Conservation (phyloP, 1,139 yeast genomes). For the Blastobotrys capitulatus region DNA sequence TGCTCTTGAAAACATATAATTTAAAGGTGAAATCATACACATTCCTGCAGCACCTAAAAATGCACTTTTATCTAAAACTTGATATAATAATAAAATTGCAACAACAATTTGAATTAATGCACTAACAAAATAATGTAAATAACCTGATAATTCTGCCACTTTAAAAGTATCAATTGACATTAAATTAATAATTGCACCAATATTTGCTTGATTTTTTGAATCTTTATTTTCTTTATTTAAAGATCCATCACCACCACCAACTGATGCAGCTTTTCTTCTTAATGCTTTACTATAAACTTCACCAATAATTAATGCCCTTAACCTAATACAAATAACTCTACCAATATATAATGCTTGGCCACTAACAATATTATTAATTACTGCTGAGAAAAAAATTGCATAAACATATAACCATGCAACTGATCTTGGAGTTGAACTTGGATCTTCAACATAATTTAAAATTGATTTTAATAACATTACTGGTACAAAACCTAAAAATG, state of each 20-base stretch:
- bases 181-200: slow-evolving; percentile 88
- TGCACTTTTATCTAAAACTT: slow-evolving; percentile 83
- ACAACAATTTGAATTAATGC: slow-evolving; percentile 64
- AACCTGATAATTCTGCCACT: slow-evolving; percentile 87
- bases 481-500: slow-evolving; percentile 68
- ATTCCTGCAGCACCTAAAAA: slow-evolving; percentile 71
- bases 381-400: slow-evolving; percentile 61
- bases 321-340: slow-evolving; percentile 84
- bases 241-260: slow-evolving; percentile 33
- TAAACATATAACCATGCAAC: slow-evolving; percentile 87
- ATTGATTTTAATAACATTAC: slow-evolving; percentile 70
- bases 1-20: slow-evolving; percentile 58
- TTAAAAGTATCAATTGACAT: slow-evolving; percentile 97
- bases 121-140: slow-evolving; percentile 73
- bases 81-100: slow-evolving; percentile 62
- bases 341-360: slow-evolving; percentile 90
- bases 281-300: slow-evolving; percentile 91
- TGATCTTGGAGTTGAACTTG: slow-evolving; percentile 51
- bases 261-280: slow-evolving; percentile 64
- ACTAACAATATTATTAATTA: slow-evolving; percentile 56
- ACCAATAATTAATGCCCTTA: slow-evolving; percentile 84
- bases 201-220: slow-evolving; percentile 49
- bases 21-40: slow-evolving; percentile 62
- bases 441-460: slow-evolving; percentile 79
- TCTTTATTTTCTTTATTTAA: slow-evolving; percentile 16